Base-by-base conservation (phyloP, 179 eudicot species). In the Amaranthus tricolor region DNA sequence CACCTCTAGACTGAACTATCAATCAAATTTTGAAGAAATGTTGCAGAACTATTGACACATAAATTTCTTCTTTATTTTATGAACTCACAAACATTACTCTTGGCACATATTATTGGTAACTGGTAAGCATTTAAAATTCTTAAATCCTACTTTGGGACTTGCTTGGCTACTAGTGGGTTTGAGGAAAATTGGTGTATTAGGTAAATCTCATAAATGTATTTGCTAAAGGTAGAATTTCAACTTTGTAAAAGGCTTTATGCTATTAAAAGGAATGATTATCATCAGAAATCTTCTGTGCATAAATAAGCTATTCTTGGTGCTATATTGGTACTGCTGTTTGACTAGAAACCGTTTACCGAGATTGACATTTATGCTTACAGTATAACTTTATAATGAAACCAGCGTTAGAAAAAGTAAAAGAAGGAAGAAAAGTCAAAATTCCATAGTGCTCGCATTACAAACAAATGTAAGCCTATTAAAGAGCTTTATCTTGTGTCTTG, bases 401-500 rank as follows among this genome's bases (percentile, higher is more conserved):
- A 31, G 40, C 3, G 2, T 31, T 31, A 31, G 40, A 31, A 31
- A 31, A 31, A 31, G 40, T 60, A 21, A 10, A 50, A 51, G 11
- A 68, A 49, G 57, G 24, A 63, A 14, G 21, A 49, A 19, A 14
- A 50, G 24, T 21, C 40, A 20, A 40, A 59, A 21, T 51, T 68
- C 24, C 19, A 53, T 40, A 66, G 61, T 50, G 15, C 63, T 60
- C 52, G 52, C 53, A 43, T 20, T 47, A 12, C 51, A 10, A 31
- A n/a, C 40, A 47, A 67, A 61, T 76, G 16, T 49, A 55, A 60
- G 52, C 24, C 9, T 57, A 58, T 62, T 13, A 50, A 52, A 57
- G 66, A 68, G 48, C 50, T 44, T 61, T 43, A 45, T 56, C 45
- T 63, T 68, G 24, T 51, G 79, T 65, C 72, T 80, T 73, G 84